A percentile compares a stretch with the other conserved stretches of the same genome.
phyloP scores from a whole-genome alignment of 768 basidiomycete species.

The Hirschioporus abietinus region DNA sequence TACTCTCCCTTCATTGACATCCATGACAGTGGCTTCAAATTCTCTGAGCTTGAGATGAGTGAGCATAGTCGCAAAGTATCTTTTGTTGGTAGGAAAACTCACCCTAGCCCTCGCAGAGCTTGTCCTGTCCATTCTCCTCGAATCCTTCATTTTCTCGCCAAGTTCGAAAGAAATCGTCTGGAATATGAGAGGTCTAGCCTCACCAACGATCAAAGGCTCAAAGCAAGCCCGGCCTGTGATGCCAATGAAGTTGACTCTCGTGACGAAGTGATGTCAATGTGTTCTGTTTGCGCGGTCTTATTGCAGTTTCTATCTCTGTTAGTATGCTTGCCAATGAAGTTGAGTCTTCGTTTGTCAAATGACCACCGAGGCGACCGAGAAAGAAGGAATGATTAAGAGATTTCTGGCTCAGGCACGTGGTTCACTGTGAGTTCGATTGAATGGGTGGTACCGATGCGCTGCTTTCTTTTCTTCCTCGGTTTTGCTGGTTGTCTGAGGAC shows the following conservation, averaged over 20 bases:
- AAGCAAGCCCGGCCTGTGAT: neutral
- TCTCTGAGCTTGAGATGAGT: slow-evolving; percentile 52
- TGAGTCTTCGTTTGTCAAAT: no score
- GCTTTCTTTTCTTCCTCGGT: no score
- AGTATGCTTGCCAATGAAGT: no score
- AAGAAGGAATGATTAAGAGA: no score
- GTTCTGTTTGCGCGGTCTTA: no score
- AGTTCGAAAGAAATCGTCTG: slow-evolving; percentile 25
- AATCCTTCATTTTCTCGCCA: slow-evolving; percentile 24
- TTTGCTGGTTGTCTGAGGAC: no score
- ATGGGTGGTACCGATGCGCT: no score
- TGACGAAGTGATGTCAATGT: neutral
- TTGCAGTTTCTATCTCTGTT: no score
- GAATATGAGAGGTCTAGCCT: slow-evolving; percentile 23
- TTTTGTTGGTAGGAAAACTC: neutral
- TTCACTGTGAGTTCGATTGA: no score
- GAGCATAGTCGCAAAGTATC: neutral
- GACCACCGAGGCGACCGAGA: no score
- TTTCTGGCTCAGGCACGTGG: no score
- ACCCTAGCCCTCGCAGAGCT: slow-evolving; percentile 21
- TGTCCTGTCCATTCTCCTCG: slow-evolving; percentile 24
- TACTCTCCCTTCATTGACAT: neutral
- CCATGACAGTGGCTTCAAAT: slow-evolving; percentile 41
- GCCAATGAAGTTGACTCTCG: neutral
- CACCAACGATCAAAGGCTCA: slow-evolving; percentile 18